Conservation (phyloP, 2,329 filamentous ascomycete species). For the Metarhizium rileyi region DNA sequence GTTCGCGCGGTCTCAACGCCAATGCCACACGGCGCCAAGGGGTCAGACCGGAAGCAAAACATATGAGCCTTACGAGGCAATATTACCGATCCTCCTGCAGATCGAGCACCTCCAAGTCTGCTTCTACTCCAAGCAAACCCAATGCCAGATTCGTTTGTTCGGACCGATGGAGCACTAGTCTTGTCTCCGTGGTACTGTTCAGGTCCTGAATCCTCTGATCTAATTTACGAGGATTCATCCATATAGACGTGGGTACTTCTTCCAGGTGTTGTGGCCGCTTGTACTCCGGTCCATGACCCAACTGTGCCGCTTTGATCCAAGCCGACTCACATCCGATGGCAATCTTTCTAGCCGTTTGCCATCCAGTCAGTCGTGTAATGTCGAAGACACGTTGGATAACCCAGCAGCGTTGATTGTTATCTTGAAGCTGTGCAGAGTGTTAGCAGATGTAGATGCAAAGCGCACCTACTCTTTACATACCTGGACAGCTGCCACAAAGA, state of each 20-base stretch:
- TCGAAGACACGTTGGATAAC: conserved; percentile 63
- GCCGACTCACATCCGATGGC: conserved; percentile 74
- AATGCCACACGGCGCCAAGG: background rate
- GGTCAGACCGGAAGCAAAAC: background rate
- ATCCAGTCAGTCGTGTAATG: conserved; percentile 73
- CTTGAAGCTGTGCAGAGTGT: conserved; percentile 27
- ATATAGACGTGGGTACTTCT: conserved; percentile 29
- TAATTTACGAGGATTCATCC: conserved; percentile 40
- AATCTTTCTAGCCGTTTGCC: conserved; percentile 74
- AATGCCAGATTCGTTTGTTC: conserved; percentile 66
- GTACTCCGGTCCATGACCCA: conserved; percentile 71
- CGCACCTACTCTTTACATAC: conserved; percentile 24
- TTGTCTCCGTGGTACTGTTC: conserved; percentile 28
- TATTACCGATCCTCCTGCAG: conserved; percentile 32
- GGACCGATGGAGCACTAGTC: conserved; percentile 50
- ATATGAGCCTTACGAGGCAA: background rate
- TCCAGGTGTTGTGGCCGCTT: conserved; percentile 32
- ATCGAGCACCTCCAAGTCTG: conserved; percentile 58
- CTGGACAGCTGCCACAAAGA: conserved; percentile 80
- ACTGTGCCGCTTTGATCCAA: conserved; percentile 67
- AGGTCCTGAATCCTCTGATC: conserved; percentile 42
- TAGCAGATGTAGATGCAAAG: background rate
- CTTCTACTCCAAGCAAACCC: conserved; percentile 68
- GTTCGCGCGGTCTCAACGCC: background rate
- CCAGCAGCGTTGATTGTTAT: conserved; percentile 66